Conservation (phyloP, 495 filamentous ascomycete species). For the Penicillium daleae region DNA sequence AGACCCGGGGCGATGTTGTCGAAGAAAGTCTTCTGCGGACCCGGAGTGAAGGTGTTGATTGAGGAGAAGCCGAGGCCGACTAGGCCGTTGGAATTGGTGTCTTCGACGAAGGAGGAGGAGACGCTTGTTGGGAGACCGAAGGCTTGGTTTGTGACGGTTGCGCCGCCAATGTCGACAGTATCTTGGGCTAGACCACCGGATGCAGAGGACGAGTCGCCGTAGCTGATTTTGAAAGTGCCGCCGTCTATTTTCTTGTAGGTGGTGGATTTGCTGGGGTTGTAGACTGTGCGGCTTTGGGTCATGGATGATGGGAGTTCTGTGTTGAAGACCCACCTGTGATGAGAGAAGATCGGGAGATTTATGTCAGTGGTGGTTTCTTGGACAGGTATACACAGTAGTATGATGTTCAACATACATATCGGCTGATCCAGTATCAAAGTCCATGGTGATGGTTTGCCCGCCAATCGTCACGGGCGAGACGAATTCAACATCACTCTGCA, state of each 20-base stretch:
- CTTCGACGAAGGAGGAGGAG: slow-evolving; percentile 63
- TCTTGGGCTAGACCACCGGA: slow-evolving; percentile 72
- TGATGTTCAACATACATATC: slow-evolving; percentile 65
- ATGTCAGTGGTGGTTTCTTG: not conserved
- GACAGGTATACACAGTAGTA: not conserved
- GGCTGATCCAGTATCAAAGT: slow-evolving; percentile 84
- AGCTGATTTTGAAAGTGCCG: slow-evolving; percentile 66
- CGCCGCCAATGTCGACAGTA: slow-evolving; percentile 73
- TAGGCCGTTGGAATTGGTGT: slow-evolving; percentile 69
- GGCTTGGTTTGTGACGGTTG: slow-evolving; percentile 65
- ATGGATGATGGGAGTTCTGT: slow-evolving; percentile 53
- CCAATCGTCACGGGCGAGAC: slow-evolving; percentile 73
- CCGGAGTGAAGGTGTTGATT: slow-evolving; percentile 72
- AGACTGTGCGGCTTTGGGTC: slow-evolving; percentile 60
- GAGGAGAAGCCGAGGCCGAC: slow-evolving; percentile 76
- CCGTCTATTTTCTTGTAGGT: slow-evolving; percentile 53
- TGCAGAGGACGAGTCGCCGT: slow-evolving; percentile 74
- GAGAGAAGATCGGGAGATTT: slow-evolving; percentile 27
- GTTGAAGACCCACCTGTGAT: slow-evolving; percentile 74
- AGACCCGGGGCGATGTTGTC: slow-evolving; percentile 70
- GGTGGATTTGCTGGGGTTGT: slow-evolving; percentile 61
- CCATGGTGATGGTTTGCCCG: slow-evolving; percentile 70
- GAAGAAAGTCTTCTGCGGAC: slow-evolving; percentile 77
- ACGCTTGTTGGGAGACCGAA: slow-evolving; percentile 71
- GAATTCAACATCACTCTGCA: slow-evolving; percentile 67